These are phyloP conservation scores for Mortierella alpina DNA, from an alignment of 192 early-diverging fungal species.

Conservation along the genomic window DNA sequence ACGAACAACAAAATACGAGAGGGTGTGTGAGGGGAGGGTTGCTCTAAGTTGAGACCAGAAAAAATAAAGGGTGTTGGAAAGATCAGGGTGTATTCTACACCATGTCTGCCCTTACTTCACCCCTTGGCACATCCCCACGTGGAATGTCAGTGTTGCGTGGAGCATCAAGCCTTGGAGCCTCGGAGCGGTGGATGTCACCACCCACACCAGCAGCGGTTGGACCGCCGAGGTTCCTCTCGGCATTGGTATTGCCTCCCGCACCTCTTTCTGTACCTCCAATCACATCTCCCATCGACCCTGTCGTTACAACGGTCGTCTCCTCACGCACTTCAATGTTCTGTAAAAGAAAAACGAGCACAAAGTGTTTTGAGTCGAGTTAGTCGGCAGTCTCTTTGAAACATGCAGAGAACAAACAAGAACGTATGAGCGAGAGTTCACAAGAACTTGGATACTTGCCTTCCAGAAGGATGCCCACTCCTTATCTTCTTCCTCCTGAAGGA, in stretches of 20 bases:
- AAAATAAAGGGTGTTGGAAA: no score
- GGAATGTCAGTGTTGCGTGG: slow-evolving; percentile 16
- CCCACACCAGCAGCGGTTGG: not conserved
- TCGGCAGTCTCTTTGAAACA: not conserved
- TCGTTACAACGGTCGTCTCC: slow-evolving; percentile 46
- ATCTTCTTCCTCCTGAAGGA: slow-evolving; percentile 44
- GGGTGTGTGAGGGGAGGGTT: not conserved
- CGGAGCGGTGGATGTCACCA: not conserved
- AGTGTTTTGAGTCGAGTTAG: not conserved
- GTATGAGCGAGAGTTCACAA: no score
- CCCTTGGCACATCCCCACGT: slow-evolving; percentile 15
- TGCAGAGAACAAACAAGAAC: not conserved
- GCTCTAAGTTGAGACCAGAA: not conserved
- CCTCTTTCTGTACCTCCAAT: slow-evolving; percentile 27
- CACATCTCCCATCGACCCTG: slow-evolving; percentile 48
- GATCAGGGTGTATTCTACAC: not conserved
- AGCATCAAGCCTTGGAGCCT: slow-evolving; percentile 15
- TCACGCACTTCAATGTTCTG: slow-evolving; percentile 48
- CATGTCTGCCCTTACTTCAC: slow-evolving; percentile 22
- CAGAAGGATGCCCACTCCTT: slow-evolving; percentile 53
- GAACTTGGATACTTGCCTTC: slow-evolving; percentile 21
- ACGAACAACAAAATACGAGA: not conserved
- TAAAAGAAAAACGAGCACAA: not conserved
- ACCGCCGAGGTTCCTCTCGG: not conserved
- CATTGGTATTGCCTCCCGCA: not conserved